Evolutionary conservation across 306 rosid genomes (phyloP), one percentile per base, ranked within the genome.

Genomic region (Castanea crenata): DNA sequence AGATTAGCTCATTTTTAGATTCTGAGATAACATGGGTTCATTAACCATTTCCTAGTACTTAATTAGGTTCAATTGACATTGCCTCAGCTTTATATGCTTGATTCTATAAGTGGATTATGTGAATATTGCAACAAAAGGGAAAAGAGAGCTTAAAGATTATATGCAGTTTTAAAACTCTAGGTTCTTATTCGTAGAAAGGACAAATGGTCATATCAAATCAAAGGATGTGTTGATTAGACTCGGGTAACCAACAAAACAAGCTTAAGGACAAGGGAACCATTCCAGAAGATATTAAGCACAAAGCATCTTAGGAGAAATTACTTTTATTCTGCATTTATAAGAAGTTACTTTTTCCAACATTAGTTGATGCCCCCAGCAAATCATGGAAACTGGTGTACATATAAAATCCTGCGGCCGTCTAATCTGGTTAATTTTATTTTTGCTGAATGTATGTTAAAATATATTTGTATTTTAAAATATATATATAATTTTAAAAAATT

Each of bases 361-460:
- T 38, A 2, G 46, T 11, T 38, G 46, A 7, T 38, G 11, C 10
- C 46, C 3, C 46, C 46, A 8, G 10, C 46, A 38, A 0, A 38
- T 38, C 46, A 7, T 38, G 46, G 11, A 38, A 38, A 38, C 3
- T 38, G 3, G 46, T 38, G 46, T 38, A 0, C 46, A 38, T 7
- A 32, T 32, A 4, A 32, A 32, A 32, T 32, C 0, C 9, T 0
- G 0, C 0, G 0, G 9, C 2, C 2, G 3, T 0, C 0, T 34
- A 34, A 0, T 34, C 1, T 5, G 6, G 1, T 38, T 38, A 38
- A 38, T 38, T 38, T 38, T 0, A 38, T 6, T 38, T 38, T 7
- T 2, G 1, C 0, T 7, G 46, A 0, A 7, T 0, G 3, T 7
- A 0, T 7, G 0, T 0, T 38, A 38, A 38, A 38, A 38, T 38